phyloP scores from a whole-genome alignment of 2,329 filamentous ascomycete species.

The Neurospora sp. region DNA sequence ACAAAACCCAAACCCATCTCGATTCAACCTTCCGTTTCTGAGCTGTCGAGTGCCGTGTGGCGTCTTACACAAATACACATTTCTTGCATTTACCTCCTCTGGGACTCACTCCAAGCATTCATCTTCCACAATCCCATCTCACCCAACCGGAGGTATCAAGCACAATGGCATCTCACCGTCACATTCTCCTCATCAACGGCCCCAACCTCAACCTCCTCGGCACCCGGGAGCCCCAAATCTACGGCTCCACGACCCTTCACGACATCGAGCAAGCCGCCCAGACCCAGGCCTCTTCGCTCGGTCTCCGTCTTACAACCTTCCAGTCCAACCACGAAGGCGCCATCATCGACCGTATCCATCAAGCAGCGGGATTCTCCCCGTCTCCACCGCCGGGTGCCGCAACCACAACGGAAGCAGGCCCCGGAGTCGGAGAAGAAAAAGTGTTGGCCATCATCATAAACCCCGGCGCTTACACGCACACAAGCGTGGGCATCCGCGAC shows the following conservation, averaged over 20 bases:
- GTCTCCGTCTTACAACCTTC: conserved; percentile 44
- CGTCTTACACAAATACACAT: background rate
- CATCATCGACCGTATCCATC: conserved; percentile 64
- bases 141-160: background rate
- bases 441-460: conserved; percentile 66
- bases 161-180: conserved; percentile 23
- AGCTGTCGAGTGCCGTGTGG: background rate
- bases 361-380: conserved; percentile 35
- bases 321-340: conserved; percentile 74
- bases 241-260: conserved; percentile 58
- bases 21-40: background rate
- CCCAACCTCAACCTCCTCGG: conserved; percentile 75
- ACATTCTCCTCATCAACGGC: conserved; percentile 67
- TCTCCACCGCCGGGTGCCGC: background rate
- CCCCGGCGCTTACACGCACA: conserved; percentile 66
- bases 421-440: conserved; percentile 13
- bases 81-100: background rate
- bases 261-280: conserved; percentile 45
- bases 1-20: background rate
- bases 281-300: conserved; percentile 38
- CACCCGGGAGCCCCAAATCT: conserved; percentile 62
- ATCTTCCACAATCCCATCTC: background rate
- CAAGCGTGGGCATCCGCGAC: conserved; percentile 65
- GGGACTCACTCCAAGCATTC: background rate
- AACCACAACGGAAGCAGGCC: background rate